These are phyloP conservation scores for Trichoderma cornu-damae DNA, from an alignment of 2,329 filamentous ascomycete species.

Conservation along the genomic window DNA sequence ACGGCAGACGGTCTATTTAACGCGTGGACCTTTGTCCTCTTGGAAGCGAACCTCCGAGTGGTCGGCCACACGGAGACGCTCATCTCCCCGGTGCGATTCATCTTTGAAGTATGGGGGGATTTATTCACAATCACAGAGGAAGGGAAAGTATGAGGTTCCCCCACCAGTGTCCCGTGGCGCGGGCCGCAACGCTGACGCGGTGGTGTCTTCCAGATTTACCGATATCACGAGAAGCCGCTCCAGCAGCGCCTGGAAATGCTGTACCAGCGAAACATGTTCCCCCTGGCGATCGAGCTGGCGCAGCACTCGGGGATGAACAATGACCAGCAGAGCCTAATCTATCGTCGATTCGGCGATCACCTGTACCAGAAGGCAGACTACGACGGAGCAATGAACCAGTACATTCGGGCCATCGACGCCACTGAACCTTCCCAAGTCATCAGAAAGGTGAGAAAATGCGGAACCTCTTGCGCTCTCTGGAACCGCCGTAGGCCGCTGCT, in stretches of 20 bases:
- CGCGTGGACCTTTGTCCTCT: slow-evolving; percentile 78
- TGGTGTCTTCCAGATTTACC: slow-evolving; percentile 59
- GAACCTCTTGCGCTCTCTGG: neutral
- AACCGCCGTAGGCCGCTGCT: neutral
- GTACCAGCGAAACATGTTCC: slow-evolving; percentile 89
- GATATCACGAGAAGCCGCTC: slow-evolving; percentile 85
- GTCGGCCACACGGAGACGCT: slow-evolving; percentile 85
- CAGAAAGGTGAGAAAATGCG: slow-evolving; percentile 59
- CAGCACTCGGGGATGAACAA: slow-evolving; percentile 79
- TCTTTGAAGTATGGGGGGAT: slow-evolving; percentile 87
- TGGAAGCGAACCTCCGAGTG: slow-evolving; percentile 89
- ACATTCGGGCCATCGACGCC: slow-evolving; percentile 90
- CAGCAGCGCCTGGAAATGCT: slow-evolving; percentile 89
- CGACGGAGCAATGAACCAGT: slow-evolving; percentile 98
- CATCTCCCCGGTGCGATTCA: slow-evolving; percentile 69
- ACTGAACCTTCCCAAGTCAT: slow-evolving; percentile 97
- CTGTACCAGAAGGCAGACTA: slow-evolving; percentile 94
- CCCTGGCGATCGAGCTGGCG: slow-evolving; percentile 85
- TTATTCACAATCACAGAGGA: slow-evolving; percentile 87
- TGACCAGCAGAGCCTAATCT: slow-evolving; percentile 83
- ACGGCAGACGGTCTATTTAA: slow-evolving; percentile 72
- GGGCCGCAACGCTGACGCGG: neutral
- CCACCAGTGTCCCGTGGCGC: no score
- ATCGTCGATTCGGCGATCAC: slow-evolving; percentile 88
- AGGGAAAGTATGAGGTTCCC: slow-evolving; percentile 67